Percentiles rank a stretch among this genome's conserved stretches.
Evolutionary conservation across 2,329 filamentous ascomycete genomes (phyloP).

Genomic region (Xylariaceae sp.): DNA sequence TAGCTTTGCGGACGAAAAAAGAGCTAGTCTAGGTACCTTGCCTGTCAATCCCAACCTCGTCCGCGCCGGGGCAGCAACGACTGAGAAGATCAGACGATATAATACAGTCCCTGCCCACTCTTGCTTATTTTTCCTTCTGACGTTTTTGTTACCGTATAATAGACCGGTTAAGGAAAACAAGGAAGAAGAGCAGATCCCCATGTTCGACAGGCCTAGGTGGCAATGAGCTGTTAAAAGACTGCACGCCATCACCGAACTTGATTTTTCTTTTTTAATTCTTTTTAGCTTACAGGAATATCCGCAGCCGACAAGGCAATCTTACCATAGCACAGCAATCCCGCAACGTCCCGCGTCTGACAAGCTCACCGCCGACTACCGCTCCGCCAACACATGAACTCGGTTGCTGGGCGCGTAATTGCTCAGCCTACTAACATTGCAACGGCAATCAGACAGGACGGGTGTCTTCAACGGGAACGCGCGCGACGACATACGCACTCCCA

Average conservation of each 20-base stretch:
- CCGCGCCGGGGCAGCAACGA: slow-evolving; percentile 39
- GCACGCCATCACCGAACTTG: slow-evolving; percentile 32
- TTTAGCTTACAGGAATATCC: slow-evolving; percentile 30
- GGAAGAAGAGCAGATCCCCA: slow-evolving; percentile 39
- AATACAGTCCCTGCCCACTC: slow-evolving; percentile 46
- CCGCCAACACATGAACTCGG: slow-evolving; percentile 43
- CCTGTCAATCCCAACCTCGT: slow-evolving; percentile 42
- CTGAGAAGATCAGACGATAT: slow-evolving; percentile 52
- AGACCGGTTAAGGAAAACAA: slow-evolving; percentile 39
- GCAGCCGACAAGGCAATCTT: slow-evolving; percentile 28
- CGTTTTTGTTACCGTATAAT: slow-evolving; percentile 41
- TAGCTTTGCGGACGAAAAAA: slow-evolving; percentile 46
- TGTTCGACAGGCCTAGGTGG: slow-evolving; percentile 34
- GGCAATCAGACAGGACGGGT: slow-evolving; percentile 35
- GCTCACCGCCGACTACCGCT: slow-evolving; percentile 27
- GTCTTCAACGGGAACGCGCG: slow-evolving; percentile 36
- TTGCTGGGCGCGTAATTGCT: slow-evolving; percentile 36
- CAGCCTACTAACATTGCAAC: slow-evolving; percentile 32
- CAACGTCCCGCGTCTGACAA: slow-evolving; percentile 26
- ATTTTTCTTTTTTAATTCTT: slow-evolving; percentile 28
- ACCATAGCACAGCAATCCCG: slow-evolving; percentile 27
- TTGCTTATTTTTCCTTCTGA: slow-evolving; percentile 36
- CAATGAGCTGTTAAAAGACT: slow-evolving; percentile 35
- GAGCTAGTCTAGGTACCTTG: slow-evolving; percentile 46
- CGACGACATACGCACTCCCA: slow-evolving; percentile 35